These are phyloP conservation scores for Carnegiea gigantea DNA, from an alignment of 179 eudicot genomes.

Conservation along the genomic window DNA sequence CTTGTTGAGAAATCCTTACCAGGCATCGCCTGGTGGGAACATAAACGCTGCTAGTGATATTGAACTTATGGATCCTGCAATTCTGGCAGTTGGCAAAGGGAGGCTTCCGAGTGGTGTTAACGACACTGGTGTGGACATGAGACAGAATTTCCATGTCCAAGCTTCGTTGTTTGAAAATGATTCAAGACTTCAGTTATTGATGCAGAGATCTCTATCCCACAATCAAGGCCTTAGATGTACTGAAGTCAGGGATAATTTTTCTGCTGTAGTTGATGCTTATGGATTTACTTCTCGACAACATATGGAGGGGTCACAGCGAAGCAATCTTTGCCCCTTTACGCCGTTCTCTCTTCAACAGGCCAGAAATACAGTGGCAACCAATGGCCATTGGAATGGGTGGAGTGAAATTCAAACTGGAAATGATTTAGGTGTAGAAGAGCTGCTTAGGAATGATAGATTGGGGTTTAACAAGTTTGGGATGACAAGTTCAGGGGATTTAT, in stretches of 20 bases:
- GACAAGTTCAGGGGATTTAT: conserved; percentile 70
- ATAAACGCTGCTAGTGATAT: conserved; percentile 49
- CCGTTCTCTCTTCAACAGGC: conserved; percentile 57
- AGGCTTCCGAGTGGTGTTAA: conserved; percentile 57
- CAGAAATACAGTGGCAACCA: conserved; percentile 48
- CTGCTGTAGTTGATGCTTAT: conserved; percentile 49
- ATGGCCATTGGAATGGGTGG: conserved; percentile 89
- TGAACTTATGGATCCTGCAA: conserved; percentile 95
- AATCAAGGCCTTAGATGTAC: conserved; percentile 49
- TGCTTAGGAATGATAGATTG: conserved; percentile 66
- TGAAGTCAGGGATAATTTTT: conserved; percentile 47
- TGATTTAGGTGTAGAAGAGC: conserved; percentile 61
- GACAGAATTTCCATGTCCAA: conserved; percentile 51
- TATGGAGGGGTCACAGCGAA: conserved; percentile 56
- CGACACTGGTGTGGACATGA: conserved; percentile 43
- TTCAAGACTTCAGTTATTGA: conserved; percentile 50
- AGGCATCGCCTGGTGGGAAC: conserved; percentile 45
- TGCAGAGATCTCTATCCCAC: conserved; percentile 52
- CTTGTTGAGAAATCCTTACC: conserved; percentile 53
- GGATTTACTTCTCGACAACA: conserved; percentile 53
- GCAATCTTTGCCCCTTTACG: conserved; percentile 48
- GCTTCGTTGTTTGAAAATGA: conserved; percentile 49
- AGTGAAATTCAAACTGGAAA: conserved; percentile 53
- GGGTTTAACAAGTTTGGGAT: conserved; percentile 59
- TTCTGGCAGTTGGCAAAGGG: conserved; percentile 91